Evolutionary conservation across 1,139 yeast species (phyloP), one percentile per base, ranked within the genome.

Genomic region (Hansenula lynferdii): DNA sequence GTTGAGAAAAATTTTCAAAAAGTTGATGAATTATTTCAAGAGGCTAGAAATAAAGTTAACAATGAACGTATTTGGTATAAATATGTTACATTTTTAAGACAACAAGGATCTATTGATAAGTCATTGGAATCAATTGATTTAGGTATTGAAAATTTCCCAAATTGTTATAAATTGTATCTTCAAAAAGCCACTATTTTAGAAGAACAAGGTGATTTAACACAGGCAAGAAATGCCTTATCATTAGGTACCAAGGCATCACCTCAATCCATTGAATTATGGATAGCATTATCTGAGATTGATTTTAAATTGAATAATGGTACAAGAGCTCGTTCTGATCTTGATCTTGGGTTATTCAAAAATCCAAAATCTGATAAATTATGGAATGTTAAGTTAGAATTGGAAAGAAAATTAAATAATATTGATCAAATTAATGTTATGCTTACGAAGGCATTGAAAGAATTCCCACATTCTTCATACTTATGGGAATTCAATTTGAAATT

Each of bases 321-420:
- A 5, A 69, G 77, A 42, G 92, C 96, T 0, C 72, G 96, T 41
- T 80, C 96, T 0, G 67, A 74, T 2, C 59, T 89, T 14, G 97
- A 87, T 49, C 65, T 77, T 26, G 95, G 87, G 0, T 58, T 85
- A 4, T 49, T 78, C 14, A 65, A 67, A 24, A 73, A 72, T 41
- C 77, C 81, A 0, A 52, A 65, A 10, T 62, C 64, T 27, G 84
- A 76, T 24, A 41, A 42, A 12, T 48, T 89, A 3, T 81, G 87
- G 80, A 56, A 69, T 7, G 81, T 73, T 21, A 74, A 79, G 43
- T 67, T 86, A 9, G 51, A 64, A 20, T 62, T 89, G 28, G 97
- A 92, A 54, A 56, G 58, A 31, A 49, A 71, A 23, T 60, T 69
- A 8, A 65, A 71, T 0, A 80, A 82, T 45, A 35, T 54, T 16